Percentiles rank a stretch among this genome's conserved stretches.
These are phyloP conservation scores for Kwoniella shandongensis DNA, from an alignment of 768 basidiomycete species.

Conservation along the genomic window DNA sequence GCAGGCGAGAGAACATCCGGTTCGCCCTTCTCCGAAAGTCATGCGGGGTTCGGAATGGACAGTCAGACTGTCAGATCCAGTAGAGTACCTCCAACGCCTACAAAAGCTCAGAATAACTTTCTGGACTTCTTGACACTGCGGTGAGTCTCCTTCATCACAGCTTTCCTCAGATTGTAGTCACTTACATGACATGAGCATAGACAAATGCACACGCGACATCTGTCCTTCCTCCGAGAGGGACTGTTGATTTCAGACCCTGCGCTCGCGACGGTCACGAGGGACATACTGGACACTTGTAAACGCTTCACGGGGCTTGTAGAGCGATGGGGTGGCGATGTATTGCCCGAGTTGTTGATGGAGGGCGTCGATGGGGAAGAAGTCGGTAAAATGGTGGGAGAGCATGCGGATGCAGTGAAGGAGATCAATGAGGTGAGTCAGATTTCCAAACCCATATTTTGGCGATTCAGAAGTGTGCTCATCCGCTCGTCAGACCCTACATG, in stretches of 20 bases:
- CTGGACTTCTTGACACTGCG: slow-evolving; percentile 80
- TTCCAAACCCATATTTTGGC: too few species aligned
- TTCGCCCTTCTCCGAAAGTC: slow-evolving; percentile 16
- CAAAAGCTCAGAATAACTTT: slow-evolving; percentile 46
- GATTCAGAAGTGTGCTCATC: too few species aligned
- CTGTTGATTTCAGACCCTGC: slow-evolving; percentile 70
- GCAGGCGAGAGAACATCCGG: background rate
- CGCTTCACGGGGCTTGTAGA: slow-evolving; percentile 77
- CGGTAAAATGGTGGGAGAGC: slow-evolving; percentile 71
- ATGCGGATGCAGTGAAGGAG: slow-evolving; percentile 67
- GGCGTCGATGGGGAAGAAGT: slow-evolving; percentile 66
- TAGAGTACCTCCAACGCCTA: slow-evolving; percentile 28
- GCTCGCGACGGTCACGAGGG: slow-evolving; percentile 65
- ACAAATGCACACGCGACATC: slow-evolving; percentile 74
- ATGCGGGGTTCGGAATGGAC: slow-evolving; percentile 14
- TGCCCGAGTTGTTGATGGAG: slow-evolving; percentile 79
- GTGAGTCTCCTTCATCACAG: slow-evolving; percentile 22
- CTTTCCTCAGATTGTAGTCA: background rate
- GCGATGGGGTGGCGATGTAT: slow-evolving; percentile 86
- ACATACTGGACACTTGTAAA: slow-evolving; percentile 79
- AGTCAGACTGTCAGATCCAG: slow-evolving; percentile 18
- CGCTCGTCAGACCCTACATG: slow-evolving; percentile 63
- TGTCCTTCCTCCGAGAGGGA: slow-evolving; percentile 75
- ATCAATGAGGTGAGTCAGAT: slow-evolving; percentile 67
- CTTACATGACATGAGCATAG: slow-evolving; percentile 58